These are phyloP conservation scores for Albatrellus ellisii DNA, from an alignment of 768 basidiomycete genomes.

Conservation along the genomic window DNA sequence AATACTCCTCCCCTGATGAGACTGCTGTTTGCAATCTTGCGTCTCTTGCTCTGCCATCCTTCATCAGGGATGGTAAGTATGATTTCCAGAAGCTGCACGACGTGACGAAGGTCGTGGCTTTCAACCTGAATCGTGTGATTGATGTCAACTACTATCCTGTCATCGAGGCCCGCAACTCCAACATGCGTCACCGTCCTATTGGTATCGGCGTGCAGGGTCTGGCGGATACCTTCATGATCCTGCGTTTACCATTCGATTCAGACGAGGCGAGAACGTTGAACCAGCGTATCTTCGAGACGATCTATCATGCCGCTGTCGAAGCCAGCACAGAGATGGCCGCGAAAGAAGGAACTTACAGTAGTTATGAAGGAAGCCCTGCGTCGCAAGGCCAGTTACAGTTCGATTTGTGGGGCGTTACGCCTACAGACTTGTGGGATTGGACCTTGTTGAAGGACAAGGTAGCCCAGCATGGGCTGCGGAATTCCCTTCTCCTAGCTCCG, in stretches of 20 bases:
- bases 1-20: constrained; percentile 96
- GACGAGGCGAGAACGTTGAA: constrained; percentile 79
- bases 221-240: constrained; percentile 95
- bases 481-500: constrained; percentile 86
- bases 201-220: constrained; percentile 97
- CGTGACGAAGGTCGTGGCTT: constrained; percentile 83
- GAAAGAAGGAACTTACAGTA: constrained; percentile 72
- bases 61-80: constrained; percentile 70
- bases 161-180: constrained; percentile 80
- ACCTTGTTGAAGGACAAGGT: constrained; percentile 75
- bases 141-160: constrained; percentile 95
- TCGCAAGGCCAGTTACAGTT: constrained; percentile 81
- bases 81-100: constrained; percentile 95
- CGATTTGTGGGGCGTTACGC: constrained; percentile 91
- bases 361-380: constrained; percentile 86
- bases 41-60: constrained; percentile 89
- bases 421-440: constrained; percentile 91
- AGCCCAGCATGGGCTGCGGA: constrained; percentile 65
- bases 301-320: constrained; percentile 92
- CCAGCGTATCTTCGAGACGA: constrained; percentile 95
- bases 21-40: constrained; percentile 98
- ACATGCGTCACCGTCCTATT: constrained; percentile 96
- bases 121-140: constrained; percentile 90
- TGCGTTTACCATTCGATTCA: constrained; percentile 93
- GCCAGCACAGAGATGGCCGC: constrained; percentile 80